Evolutionary conservation across 495 filamentous ascomycete genomes (phyloP).

Genomic region (Penicillium bialowiezense): DNA sequence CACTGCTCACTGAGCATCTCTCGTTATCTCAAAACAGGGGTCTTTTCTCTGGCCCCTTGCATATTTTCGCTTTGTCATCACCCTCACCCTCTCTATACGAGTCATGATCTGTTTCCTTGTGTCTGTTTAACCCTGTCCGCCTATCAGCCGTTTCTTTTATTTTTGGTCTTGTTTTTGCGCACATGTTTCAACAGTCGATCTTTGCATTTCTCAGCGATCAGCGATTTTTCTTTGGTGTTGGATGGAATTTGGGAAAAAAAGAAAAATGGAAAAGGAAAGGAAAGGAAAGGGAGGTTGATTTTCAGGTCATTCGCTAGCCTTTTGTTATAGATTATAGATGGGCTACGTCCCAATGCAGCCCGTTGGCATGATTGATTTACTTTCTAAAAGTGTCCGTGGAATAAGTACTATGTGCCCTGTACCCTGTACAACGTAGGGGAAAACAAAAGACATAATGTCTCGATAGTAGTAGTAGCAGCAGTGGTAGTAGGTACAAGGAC

Average conservation of each 20-base stretch:
- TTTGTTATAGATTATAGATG: constrained; percentile 15
- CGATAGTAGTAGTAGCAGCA: too few species aligned
- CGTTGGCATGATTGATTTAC: background rate
- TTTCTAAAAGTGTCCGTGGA: background rate
- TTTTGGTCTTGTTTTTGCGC: background rate
- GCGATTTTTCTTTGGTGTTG: constrained; percentile 26
- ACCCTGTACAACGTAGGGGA: too few species aligned
- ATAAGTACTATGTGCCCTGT: too few species aligned
- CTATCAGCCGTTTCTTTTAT: constrained; percentile 11
- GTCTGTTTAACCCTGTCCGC: constrained; percentile 11
- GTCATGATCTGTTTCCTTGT: constrained; percentile 15
- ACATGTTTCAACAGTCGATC: constrained; percentile 14
- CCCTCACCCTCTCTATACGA: constrained; percentile 14
- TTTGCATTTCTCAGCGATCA: constrained; percentile 45
- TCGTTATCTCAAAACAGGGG: background rate
- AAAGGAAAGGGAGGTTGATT: constrained; percentile 5
- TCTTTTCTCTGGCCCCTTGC: constrained; percentile 6
- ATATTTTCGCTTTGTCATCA: constrained; percentile 8
- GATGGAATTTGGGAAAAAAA: constrained; percentile 19
- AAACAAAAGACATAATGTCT: too few species aligned
- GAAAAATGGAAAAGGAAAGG: constrained; percentile 23
- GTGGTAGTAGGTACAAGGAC: too few species aligned
- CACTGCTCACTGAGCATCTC: constrained; percentile 16
- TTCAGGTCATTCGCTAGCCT: constrained; percentile 22
- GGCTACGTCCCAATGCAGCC: constrained; percentile 3